Percentiles rank a stretch among this genome's conserved stretches.
phyloP scores from a whole-genome alignment of 352 stramenopile species.

The Phytopythium kandeliae region DNA sequence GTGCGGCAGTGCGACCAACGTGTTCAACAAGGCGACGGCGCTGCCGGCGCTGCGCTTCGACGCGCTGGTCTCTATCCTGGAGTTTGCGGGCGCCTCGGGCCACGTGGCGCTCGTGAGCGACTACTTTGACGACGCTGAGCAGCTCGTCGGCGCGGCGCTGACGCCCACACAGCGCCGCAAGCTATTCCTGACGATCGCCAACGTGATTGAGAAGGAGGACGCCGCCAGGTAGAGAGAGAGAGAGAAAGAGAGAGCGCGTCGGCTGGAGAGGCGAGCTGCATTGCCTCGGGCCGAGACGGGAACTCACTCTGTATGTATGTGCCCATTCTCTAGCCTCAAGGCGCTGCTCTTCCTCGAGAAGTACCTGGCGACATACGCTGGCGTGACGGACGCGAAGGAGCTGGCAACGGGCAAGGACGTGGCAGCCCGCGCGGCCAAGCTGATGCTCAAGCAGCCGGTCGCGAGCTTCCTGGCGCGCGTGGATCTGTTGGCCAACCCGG shows the following conservation, averaged over 20 bases:
- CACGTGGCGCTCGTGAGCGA: constrained; percentile 55
- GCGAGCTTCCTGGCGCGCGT: constrained; percentile 88
- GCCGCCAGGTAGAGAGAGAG: not conserved
- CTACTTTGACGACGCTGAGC: constrained; percentile 69
- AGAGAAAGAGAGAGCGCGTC: no score
- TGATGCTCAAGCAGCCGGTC: constrained; percentile 88
- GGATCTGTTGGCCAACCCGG: constrained; percentile 74
- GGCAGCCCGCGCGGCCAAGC: constrained; percentile 72
- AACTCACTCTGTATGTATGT: not conserved
- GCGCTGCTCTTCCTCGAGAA: constrained; percentile 70
- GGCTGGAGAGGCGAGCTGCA: no score
- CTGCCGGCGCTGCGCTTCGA: constrained; percentile 67
- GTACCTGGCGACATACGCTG: constrained; percentile 55
- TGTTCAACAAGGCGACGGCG: constrained; percentile 70
- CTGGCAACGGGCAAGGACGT: constrained; percentile 60
- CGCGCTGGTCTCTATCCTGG: constrained; percentile 50
- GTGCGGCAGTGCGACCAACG: constrained; percentile 42
- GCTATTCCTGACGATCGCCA: constrained; percentile 65
- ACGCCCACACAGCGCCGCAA: constrained; percentile 39
- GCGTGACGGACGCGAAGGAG: constrained; percentile 45
- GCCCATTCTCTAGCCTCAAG: constrained; percentile 30
- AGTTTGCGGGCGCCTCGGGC: constrained; percentile 46
- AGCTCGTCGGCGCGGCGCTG: constrained; percentile 40
- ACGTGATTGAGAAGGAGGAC: constrained; percentile 55
- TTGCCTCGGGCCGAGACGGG: no score